These are phyloP conservation scores for Ustilago loliicola DNA, from an alignment of 1,284 basidiomycete species.

Conservation along the genomic window DNA sequence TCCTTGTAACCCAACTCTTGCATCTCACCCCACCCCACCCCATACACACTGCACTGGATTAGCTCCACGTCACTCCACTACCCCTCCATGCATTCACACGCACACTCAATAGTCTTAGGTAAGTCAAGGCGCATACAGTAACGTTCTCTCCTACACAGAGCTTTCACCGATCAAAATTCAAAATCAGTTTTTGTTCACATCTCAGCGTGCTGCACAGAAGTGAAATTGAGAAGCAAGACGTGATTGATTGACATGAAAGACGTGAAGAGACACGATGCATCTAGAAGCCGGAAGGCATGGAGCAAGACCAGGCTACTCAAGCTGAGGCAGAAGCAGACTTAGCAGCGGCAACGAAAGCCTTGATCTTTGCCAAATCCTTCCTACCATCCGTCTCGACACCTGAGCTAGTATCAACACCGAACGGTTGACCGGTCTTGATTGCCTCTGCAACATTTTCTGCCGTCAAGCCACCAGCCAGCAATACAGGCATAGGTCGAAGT, in stretches of 20 bases:
- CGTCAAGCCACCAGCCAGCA: slow-evolving; percentile 66
- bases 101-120: slow-evolving; percentile 13
- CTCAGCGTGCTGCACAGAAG: background rate
- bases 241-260: slow-evolving; percentile 1
- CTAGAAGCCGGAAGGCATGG: background rate
- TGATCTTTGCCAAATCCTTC: slow-evolving; percentile 63
- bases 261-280: background rate
- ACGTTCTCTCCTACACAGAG: background rate
- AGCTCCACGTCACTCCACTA: background rate
- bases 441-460: slow-evolving; percentile 62
- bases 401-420: slow-evolving; percentile 64
- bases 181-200: background rate
- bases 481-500: slow-evolving; percentile 42
- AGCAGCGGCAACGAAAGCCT: slow-evolving; percentile 47
- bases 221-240: background rate
- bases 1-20: slow-evolving; percentile 4
- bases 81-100: slow-evolving; percentile 7
- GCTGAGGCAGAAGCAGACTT: background rate
- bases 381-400: slow-evolving; percentile 66
- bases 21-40: background rate
- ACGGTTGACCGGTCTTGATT: slow-evolving; percentile 38
- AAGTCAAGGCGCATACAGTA: slow-evolving; percentile 14
- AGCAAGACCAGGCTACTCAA: background rate
- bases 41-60: slow-evolving; percentile 5
- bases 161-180: background rate